Evolutionary conservation across 139 green algal genomes (phyloP), one percentile per base, ranked within the genome.

Genomic region (Coelastrella sp.): DNA sequence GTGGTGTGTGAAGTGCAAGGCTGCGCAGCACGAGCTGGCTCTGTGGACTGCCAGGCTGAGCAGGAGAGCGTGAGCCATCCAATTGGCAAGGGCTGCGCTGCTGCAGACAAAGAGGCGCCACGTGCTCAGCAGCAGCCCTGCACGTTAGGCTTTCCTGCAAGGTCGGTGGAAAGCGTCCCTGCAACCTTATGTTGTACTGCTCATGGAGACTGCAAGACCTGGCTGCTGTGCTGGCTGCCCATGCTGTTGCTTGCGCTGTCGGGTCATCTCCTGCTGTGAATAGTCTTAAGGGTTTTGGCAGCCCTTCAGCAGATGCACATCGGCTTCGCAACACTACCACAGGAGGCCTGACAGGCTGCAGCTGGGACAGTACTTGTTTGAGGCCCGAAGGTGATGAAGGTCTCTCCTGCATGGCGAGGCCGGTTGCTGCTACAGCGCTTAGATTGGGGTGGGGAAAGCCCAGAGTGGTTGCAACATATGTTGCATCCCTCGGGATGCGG

Each of bases 291-390:
- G 35, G 35, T 49, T 49, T 49, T 49, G 78, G 49, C 75, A 8
- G 25, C 75, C 20, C 79, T 70, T 75, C 81, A 27, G 81, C 59
- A 24, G 81, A 86, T 17, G 59, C 58, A 15, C 81, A 75, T 7
- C 24, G 58, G 25, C 19, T 74, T 15, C 58, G 81, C 60, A 86
- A 22, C n/a, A 57, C 81, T 22, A 86, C 81, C 56, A 70, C 22
- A 75, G 81, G 57, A n/a, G 81, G 24, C 20, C 81, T 68, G 8
- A 86, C 59, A 58, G 81, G 59, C 20, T 73, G 59, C 56, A 86
- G 60, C 81, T 86, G 61, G 22, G 81, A 86, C 58, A 86, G 59
- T 9, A 86, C 81, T 24, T 75, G 81, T 59, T 74, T 86, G 20
- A 86, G 27, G 7, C 81, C 59, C 11, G 81, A 75, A 49, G 81